Conservation (phyloP, 495 filamentous ascomycete genomes). For the Aspergillus conjunctus region DNA sequence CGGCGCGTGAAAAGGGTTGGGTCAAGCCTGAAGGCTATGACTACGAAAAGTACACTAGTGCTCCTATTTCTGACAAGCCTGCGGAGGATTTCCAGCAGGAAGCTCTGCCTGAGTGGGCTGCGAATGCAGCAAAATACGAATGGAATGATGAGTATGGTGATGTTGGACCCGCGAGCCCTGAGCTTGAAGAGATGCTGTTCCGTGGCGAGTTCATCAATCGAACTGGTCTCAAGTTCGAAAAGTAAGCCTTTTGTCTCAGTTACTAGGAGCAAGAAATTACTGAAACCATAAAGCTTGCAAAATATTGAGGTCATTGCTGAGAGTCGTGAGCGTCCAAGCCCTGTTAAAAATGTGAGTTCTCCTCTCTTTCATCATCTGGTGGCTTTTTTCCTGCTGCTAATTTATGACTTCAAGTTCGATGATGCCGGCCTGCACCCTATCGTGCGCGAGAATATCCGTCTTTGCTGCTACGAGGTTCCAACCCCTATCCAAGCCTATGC, state of each 20-base stretch:
- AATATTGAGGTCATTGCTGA: slow-evolving; percentile 40
- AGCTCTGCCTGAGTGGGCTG: slow-evolving; percentile 49
- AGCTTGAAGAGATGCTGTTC: slow-evolving; percentile 76
- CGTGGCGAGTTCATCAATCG: slow-evolving; percentile 49
- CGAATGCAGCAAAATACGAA: slow-evolving; percentile 69
- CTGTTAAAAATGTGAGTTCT: slow-evolving; percentile 37
- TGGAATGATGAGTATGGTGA: slow-evolving; percentile 87
- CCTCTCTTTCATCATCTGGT: slow-evolving; percentile 9
- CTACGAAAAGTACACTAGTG: slow-evolving; percentile 52
- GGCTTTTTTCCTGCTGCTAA: slow-evolving; percentile 37
- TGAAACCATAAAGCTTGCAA: slow-evolving; percentile 28
- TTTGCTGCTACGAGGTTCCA: slow-evolving; percentile 65
- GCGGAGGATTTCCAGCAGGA: slow-evolving; percentile 19
- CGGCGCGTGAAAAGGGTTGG: slow-evolving; percentile 55
- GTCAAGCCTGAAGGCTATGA: slow-evolving; percentile 51
- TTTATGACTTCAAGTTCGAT: slow-evolving; percentile 53
- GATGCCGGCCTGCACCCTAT: slow-evolving; percentile 83
- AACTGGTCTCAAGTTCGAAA: slow-evolving; percentile 43
- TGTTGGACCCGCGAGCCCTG: slow-evolving; percentile 66
- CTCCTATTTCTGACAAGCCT: slow-evolving; percentile 33
- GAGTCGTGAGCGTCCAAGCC: slow-evolving; percentile 32
- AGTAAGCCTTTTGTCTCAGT: slow-evolving; percentile 30
- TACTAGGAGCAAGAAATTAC: background rate
- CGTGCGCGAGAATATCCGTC: slow-evolving; percentile 74
- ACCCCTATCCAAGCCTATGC: slow-evolving; percentile 87